Percentiles rank a stretch among this genome's conserved stretches.
Evolutionary conservation across 2,329 filamentous ascomycete genomes (phyloP).

Genomic region (Fusarium torreyae): DNA sequence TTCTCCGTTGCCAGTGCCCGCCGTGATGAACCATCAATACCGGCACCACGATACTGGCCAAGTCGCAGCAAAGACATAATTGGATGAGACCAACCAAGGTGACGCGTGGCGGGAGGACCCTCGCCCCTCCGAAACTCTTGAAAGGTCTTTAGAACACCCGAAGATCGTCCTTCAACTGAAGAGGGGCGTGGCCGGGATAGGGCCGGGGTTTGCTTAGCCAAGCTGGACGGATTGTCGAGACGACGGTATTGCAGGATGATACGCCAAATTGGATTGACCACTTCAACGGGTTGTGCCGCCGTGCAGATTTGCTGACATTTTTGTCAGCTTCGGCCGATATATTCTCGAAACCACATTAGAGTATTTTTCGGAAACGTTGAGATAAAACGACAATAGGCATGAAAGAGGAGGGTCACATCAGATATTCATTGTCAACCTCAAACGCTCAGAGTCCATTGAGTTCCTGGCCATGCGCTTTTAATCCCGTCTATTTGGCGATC

Average conservation of each 20-base stretch:
- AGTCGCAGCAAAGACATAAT: conserved; percentile 11
- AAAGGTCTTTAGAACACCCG: conserved; percentile 1
- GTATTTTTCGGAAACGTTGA: conserved; percentile 30
- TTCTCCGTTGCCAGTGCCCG: conserved; percentile 23
- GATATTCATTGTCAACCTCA: conserved; percentile 37
- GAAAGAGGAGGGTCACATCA: conserved; percentile 35
- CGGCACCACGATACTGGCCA: conserved; percentile 11
- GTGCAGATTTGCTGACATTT: neutral
- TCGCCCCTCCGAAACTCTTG: conserved; percentile 11
- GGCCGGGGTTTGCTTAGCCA: conserved; percentile 21
- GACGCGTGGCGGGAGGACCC: conserved; percentile 49
- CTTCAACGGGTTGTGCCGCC: neutral
- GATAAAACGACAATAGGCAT: conserved; percentile 27
- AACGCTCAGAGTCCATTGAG: conserved; percentile 18
- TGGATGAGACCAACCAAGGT: conserved; percentile 33
- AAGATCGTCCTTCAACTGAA: conserved; percentile 24
- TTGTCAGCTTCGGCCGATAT: neutral
- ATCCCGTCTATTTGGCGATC: conserved; percentile 8
- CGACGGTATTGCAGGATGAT: conserved; percentile 9
- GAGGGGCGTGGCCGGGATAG: conserved; percentile 27
- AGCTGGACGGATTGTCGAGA: conserved; percentile 19
- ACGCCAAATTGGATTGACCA: conserved; percentile 1
- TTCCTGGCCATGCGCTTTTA: conserved; percentile 18
- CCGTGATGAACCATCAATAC: conserved; percentile 20
- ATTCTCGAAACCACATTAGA: neutral